These are phyloP conservation scores for Nakaseomyces glabratus DNA, from an alignment of 1,139 yeast genomes.

Conservation along the genomic window DNA sequence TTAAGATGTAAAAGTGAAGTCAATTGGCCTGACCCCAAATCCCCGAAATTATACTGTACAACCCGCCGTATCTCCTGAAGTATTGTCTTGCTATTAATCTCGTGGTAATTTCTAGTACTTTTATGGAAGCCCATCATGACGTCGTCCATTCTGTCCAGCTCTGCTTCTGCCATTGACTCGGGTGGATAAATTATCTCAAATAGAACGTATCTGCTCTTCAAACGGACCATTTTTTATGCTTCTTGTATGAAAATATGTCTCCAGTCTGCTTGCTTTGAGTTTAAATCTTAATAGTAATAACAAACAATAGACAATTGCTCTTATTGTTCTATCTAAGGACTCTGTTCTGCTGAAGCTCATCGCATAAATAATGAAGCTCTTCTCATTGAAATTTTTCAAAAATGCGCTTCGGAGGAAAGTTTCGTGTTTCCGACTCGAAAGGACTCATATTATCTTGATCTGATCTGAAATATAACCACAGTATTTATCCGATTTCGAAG, in stretches of 20 bases:
- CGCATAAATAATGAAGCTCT: too few species aligned
- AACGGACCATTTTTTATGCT: conserved; percentile 57
- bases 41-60: conserved; percentile 61
- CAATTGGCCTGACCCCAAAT: conserved; percentile 62
- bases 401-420: too few species aligned
- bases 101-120: conserved; percentile 10
- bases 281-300: too few species aligned
- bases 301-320: too few species aligned
- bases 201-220: conserved; percentile 73
- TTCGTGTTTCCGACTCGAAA: too few species aligned
- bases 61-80: conserved; percentile 46
- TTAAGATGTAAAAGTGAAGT: conserved; percentile 56
- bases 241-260: not conserved
- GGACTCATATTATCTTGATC: too few species aligned
- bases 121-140: conserved; percentile 3
- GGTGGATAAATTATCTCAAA: conserved; percentile 71
- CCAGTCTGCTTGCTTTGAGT: too few species aligned
- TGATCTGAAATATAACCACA: too few species aligned
- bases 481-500: too few species aligned
- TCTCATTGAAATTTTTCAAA: too few species aligned
- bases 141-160: conserved; percentile 7
- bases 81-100: conserved; percentile 40
- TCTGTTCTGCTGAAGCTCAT: too few species aligned
- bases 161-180: conserved; percentile 9
- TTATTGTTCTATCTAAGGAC: too few species aligned